Evolutionary conservation across 805 yeast species (phyloP).

Genomic region (Kodamaea kakaduensis): DNA sequence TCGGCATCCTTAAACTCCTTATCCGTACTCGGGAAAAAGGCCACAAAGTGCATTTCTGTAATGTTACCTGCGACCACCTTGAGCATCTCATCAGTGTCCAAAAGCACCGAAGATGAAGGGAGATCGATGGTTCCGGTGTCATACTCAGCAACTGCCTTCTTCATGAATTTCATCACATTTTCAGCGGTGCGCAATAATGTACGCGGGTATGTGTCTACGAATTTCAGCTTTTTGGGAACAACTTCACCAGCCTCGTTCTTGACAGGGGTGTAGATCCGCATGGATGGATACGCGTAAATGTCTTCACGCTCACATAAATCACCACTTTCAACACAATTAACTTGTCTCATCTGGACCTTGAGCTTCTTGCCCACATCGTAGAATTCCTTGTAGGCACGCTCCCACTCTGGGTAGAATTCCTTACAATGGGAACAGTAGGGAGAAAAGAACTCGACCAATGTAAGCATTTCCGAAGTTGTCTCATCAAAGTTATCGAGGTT

Average conservation of each 20-base stretch:
- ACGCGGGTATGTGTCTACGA: conserved; percentile 45
- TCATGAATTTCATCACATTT: conserved; percentile 49
- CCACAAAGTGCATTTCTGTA: conserved; percentile 49
- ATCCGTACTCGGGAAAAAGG: conserved; percentile 62
- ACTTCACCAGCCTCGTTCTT: conserved; percentile 28
- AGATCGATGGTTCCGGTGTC: conserved; percentile 34
- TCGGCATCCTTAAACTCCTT: conserved; percentile 35
- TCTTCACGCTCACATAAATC: conserved; percentile 74
- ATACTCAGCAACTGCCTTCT: conserved; percentile 48
- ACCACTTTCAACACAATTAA: conserved; percentile 82
- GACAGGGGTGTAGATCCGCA: conserved; percentile 64
- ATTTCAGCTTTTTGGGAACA: conserved; percentile 24
- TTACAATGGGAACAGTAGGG: conserved; percentile 88
- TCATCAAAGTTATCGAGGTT: conserved; percentile 48
- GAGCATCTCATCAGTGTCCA: conserved; percentile 42
- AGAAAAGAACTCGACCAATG: conserved; percentile 83
- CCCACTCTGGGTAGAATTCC: conserved; percentile 79
- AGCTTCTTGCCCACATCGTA: conserved; percentile 41
- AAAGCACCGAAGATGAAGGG: conserved; percentile 37
- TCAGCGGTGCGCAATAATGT: conserved; percentile 44
- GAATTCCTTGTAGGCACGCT: conserved; percentile 52
- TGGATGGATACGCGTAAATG: conserved; percentile 62
- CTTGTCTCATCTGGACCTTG: conserved; percentile 62
- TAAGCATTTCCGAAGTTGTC: conserved; percentile 48
- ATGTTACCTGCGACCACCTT: conserved; percentile 49